Percentiles rank a stretch among this genome's conserved stretches.
These are phyloP conservation scores for Lactifluus piperatus DNA, from an alignment of 768 basidiomycete species.

Conservation along the genomic window DNA sequence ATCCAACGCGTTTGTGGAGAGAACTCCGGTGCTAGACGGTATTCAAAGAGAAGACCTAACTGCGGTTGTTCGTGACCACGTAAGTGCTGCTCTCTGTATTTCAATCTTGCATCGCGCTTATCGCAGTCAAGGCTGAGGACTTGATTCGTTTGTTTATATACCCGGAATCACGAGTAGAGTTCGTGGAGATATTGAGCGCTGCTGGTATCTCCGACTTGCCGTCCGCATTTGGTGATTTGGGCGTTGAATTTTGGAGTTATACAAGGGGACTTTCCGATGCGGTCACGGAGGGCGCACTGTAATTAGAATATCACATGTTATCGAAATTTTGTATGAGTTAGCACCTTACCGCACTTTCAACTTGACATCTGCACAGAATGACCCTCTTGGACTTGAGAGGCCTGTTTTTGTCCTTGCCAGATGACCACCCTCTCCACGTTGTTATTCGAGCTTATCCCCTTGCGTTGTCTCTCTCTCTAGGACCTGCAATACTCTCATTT, in stretches of 20 bases:
- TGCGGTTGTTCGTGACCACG: slow-evolving; percentile 49
- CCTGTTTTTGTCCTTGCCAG: slow-evolving; percentile 15
- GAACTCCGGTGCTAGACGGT: background rate
- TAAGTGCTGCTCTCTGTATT: slow-evolving; percentile 30
- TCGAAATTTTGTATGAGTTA: too few relatives aligned
- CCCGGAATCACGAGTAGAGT: slow-evolving; percentile 65
- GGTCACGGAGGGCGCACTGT: background rate
- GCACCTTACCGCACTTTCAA: background rate
- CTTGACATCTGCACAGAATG: background rate
- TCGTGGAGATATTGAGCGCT: slow-evolving; percentile 43
- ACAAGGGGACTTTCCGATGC: slow-evolving; percentile 2
- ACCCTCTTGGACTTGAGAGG: background rate
- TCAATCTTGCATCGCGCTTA: background rate
- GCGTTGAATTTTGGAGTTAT: slow-evolving; percentile 67
- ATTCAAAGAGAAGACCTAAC: slow-evolving; percentile 33
- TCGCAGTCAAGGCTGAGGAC: slow-evolving; percentile 38
- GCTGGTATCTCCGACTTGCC: slow-evolving; percentile 35
- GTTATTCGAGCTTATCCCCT: slow-evolving; percentile 62
- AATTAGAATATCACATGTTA: background rate
- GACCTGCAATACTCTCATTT: slow-evolving; percentile 53
- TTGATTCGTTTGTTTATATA: slow-evolving; percentile 57
- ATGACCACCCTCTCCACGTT: slow-evolving; percentile 45
- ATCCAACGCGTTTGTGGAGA: background rate
- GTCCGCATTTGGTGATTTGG: slow-evolving; percentile 15
- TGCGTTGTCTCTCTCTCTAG: slow-evolving; percentile 55